Base-by-base conservation (phyloP, 2,329 filamentous ascomycete species). In the Cytospora chrysosperma region DNA sequence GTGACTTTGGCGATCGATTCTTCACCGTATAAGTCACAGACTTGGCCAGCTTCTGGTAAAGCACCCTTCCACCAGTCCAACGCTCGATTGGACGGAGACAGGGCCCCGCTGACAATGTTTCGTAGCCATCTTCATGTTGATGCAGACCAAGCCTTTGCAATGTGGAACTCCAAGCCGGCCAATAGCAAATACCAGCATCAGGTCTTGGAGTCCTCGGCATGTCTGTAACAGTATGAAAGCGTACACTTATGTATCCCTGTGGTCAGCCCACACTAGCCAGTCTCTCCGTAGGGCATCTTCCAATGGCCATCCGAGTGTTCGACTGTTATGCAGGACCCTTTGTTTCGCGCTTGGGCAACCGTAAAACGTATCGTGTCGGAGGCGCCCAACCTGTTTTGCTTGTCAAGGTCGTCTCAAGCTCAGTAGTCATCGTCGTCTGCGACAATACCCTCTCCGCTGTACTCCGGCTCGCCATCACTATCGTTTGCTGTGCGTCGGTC, bases 1-100 rank as follows among this genome's bases (percentile, higher is more conserved):
- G 94, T 69, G 94, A 98, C 75, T 98, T 98, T 76, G 94, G 94
- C 65, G 94, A 98, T 75, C 85, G 94, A 68, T 98, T 95, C 78
- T 98, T 97, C 77, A 97, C 94, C 62, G 86, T 97, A 76, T 97
- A 75, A 77, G 67, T 55, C 40, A 62, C 30, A 49, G 53, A 37
- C 13, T 37, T 30, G 40, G 40, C 26, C 32, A 53, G 43, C 56
- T 28, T 61, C 53, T 30, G 55, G 63, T 43, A 59, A 37, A 56
- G 15, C 40, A 17, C 56, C 55, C 54, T 28, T 26, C 28, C 58
- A 55, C 47, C 34, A n/a, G 19, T 24, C 47, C 32, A 30, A 40
- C 7, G 17, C 24, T 15, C 26, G 19, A 17, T 28, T n/a, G 37
- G 34, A 28, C 30, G 10, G 53, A 55, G 10, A 55, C 6, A 27